These are phyloP conservation scores for Rosa persica DNA, from an alignment of 306 rosid genomes.

Conservation along the genomic window DNA sequence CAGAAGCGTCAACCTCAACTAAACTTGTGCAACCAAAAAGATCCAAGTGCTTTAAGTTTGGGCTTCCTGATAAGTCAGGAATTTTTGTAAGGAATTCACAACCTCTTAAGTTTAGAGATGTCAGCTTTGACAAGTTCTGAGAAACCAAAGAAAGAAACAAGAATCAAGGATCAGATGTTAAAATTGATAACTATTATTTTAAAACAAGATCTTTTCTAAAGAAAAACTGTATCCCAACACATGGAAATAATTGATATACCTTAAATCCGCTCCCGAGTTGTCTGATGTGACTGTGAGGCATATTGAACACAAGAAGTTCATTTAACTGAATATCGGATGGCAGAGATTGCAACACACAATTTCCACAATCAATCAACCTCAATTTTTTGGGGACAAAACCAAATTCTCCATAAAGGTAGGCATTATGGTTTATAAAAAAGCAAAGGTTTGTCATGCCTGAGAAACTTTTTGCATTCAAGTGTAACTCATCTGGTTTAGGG, in stretches of 20 bases:
- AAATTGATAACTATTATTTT: background rate
- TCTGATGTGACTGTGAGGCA: conserved; percentile 31
- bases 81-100: background rate
- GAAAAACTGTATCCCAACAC: too few relatives aligned
- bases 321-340: conserved; percentile 31
- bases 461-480: conserved; percentile 26
- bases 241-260: background rate
- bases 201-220: too few relatives aligned
- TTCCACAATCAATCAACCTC: conserved; percentile 38
- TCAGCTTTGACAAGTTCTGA: background rate
- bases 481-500: conserved; percentile 10
- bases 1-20: background rate
- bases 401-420: conserved; percentile 1
- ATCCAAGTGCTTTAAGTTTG: background rate
- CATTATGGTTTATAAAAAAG: conserved; percentile 26
- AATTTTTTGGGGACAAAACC: conserved; percentile 25
- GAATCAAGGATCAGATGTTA: background rate
- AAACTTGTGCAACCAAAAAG: conserved; percentile 4
- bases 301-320: conserved; percentile 30
- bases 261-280: conserved; percentile 18
- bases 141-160: too few relatives aligned
- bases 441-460: background rate
- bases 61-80: background rate
- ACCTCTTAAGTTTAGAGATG: background rate
- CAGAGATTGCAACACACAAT: conserved; percentile 26